A percentile compares a stretch with the other conserved stretches of the same genome.
Evolutionary conservation across 805 yeast species (phyloP).

Genomic region (Saturnispora quitensis): DNA sequence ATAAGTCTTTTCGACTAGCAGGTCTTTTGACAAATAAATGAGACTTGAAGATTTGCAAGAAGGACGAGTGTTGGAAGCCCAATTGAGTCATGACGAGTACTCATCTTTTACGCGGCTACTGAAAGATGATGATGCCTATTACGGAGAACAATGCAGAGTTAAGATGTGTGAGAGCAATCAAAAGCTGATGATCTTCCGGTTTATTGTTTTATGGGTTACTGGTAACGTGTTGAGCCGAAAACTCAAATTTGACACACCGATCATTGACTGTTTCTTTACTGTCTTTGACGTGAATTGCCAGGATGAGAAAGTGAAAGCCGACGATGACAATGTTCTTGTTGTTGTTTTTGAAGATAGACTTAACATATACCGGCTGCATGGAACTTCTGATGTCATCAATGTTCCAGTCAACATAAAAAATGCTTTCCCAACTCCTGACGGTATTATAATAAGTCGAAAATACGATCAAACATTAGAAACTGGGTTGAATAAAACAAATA

Average conservation of each 20-base stretch:
- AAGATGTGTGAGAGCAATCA: constrained; percentile 18
- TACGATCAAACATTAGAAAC: constrained; percentile 11
- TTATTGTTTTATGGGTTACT: constrained; percentile 38
- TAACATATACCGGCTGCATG: constrained; percentile 51
- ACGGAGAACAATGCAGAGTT: constrained; percentile 9
- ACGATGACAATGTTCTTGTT: constrained; percentile 29
- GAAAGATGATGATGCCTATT: background rate
- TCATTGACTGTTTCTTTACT: constrained; percentile 56
- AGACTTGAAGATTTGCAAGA: background rate
- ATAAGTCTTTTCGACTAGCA: background rate
- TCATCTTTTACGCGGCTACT: background rate
- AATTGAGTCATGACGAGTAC: background rate
- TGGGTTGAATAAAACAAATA: constrained; percentile 5
- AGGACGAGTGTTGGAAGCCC: background rate
- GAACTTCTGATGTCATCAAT: constrained; percentile 48
- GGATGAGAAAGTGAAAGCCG: background rate
- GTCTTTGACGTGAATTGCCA: constrained; percentile 30
- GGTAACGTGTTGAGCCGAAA: constrained; percentile 43
- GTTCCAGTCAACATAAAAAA: constrained; percentile 59
- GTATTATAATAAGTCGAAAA: constrained; percentile 38
- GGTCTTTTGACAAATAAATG: background rate
- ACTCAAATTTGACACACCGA: constrained; percentile 40
- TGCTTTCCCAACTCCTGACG: constrained; percentile 59
- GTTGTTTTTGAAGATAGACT: constrained; percentile 55
- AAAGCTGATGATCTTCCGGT: constrained; percentile 20